Evolutionary conservation across 108 stramenopile genomes (phyloP).

Genomic region (Discostella pseudostelligera): DNA sequence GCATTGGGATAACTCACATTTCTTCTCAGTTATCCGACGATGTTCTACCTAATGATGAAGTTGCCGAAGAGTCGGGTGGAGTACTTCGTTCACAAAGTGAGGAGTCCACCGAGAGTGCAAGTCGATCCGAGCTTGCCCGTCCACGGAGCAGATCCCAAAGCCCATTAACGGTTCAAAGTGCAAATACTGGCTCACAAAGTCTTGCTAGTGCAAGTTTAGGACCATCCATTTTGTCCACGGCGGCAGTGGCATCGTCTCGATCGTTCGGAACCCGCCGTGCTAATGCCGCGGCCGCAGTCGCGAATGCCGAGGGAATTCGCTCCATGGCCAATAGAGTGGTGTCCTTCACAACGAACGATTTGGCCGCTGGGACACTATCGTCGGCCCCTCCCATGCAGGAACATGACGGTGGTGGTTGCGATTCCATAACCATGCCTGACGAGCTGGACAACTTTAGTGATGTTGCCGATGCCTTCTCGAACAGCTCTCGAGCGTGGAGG

Average conservation of each 20-base stretch:
- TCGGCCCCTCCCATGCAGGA: slow-evolving; percentile 14
- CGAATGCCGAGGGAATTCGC: slow-evolving; percentile 33
- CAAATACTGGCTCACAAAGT: slow-evolving; percentile 36
- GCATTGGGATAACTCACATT: slow-evolving; percentile 28
- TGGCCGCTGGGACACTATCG: slow-evolving; percentile 26
- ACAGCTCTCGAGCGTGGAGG: slow-evolving; percentile 42
- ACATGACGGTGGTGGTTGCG: slow-evolving; percentile 43
- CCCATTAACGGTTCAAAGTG: slow-evolving; percentile 51
- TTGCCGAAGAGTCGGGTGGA: slow-evolving; percentile 16
- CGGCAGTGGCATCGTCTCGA: slow-evolving; percentile 45
- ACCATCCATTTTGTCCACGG: slow-evolving; percentile 44
- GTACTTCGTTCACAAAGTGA: slow-evolving; percentile 24
- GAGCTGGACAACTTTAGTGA: slow-evolving; percentile 53
- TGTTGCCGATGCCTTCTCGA: slow-evolving; percentile 53
- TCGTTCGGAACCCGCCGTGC: slow-evolving; percentile 39
- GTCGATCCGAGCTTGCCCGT: slow-evolving; percentile 22
- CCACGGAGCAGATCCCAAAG: slow-evolving; percentile 35
- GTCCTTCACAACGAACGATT: slow-evolving; percentile 41
- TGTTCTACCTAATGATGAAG: slow-evolving; percentile 22
- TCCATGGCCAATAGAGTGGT: slow-evolving; percentile 50
- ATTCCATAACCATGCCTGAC: slow-evolving; percentile 54
- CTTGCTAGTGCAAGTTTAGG: slow-evolving; percentile 46
- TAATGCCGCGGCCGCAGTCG: slow-evolving; percentile 34
- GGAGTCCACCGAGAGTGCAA: slow-evolving; percentile 9
- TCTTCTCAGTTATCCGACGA: slow-evolving; percentile 45